These are phyloP conservation scores for Colletotrichum echinochloae DNA, from an alignment of 2,329 filamentous ascomycete genomes.

Conservation along the genomic window DNA sequence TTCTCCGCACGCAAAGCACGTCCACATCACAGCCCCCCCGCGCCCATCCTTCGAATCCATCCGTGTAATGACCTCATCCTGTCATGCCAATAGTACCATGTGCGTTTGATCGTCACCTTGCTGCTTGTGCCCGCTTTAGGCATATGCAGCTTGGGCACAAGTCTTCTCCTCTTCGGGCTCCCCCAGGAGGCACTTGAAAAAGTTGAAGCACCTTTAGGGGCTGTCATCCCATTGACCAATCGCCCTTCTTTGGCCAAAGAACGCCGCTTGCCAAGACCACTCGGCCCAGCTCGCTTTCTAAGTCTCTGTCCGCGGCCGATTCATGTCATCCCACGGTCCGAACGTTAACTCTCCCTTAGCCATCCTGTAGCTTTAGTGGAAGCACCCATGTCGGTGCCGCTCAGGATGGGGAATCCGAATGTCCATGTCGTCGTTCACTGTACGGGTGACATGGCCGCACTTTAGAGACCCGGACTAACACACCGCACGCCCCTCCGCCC, in stretches of 20 bases:
- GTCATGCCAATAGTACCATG: constrained; percentile 4
- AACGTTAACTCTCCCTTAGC: not conserved
- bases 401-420: not conserved
- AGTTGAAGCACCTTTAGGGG: not conserved
- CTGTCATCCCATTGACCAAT: constrained; percentile 21
- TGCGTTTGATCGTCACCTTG: not conserved
- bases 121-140: not conserved
- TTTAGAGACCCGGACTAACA: not conserved
- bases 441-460: not conserved
- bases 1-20: not conserved
- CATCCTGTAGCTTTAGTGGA: not conserved
- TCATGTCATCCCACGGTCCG: not conserved
- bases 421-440: not conserved
- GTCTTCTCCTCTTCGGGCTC: not conserved
- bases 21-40: not conserved
- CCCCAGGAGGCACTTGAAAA: constrained; percentile 23
- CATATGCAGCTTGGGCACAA: not conserved
- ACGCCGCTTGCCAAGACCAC: not conserved
- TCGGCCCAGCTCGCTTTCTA: not conserved
- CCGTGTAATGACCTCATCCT: not conserved
- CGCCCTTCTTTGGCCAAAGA: not conserved
- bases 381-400: not conserved
- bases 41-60: not conserved
- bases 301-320: not conserved
- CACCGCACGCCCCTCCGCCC: not conserved